phyloP scores from a whole-genome alignment of 352 stramenopile genomes.

The Phytophthora fragariaefolia region DNA sequence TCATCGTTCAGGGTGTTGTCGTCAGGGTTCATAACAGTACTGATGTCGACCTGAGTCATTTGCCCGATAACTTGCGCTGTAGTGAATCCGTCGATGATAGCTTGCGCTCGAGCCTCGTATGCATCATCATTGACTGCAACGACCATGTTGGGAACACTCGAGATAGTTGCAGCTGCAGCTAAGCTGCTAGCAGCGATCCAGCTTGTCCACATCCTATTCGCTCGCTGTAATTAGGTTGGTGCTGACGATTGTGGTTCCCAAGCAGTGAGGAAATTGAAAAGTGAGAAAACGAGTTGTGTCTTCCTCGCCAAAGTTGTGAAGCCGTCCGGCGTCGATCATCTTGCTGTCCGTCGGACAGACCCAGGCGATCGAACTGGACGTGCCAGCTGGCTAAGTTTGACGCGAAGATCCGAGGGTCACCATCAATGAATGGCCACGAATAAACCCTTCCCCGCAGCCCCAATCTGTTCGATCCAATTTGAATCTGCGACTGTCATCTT shows the following conservation, averaged over 20 bases:
- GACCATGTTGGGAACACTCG: neutral
- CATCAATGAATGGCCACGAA: slow-evolving; percentile 14
- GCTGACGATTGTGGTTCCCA: slow-evolving; percentile 10
- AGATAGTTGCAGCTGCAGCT: slow-evolving; percentile 5
- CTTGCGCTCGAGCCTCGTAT: slow-evolving; percentile 18
- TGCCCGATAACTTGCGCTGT: slow-evolving; percentile 70
- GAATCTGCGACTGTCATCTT: slow-evolving; percentile 24
- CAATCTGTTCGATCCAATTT: slow-evolving; percentile 25
- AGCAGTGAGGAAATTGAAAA: slow-evolving; percentile 30
- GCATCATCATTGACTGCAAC: slow-evolving; percentile 9
- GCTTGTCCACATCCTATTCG: slow-evolving; percentile 22
- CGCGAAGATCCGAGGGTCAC: slow-evolving; percentile 6
- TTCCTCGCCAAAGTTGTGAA: slow-evolving; percentile 9
- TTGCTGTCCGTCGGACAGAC: slow-evolving; percentile 3
- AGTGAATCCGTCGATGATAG: slow-evolving; percentile 23
- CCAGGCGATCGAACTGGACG: neutral
- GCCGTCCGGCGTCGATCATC: neutral
- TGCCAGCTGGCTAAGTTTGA: slow-evolving; percentile 10
- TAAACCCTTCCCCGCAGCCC: slow-evolving; percentile 26
- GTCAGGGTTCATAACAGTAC: slow-evolving; percentile 60
- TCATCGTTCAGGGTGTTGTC: slow-evolving; percentile 61
- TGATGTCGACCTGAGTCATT: slow-evolving; percentile 91
- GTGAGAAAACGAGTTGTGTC: slow-evolving; percentile 16
- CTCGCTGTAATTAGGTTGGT: neutral
- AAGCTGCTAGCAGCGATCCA: slow-evolving; percentile 16